Percentiles rank a stretch among this genome's conserved stretches.
Conservation (phyloP, 2,329 filamentous ascomycete species). For the Colletotrichum sp. region DNA sequence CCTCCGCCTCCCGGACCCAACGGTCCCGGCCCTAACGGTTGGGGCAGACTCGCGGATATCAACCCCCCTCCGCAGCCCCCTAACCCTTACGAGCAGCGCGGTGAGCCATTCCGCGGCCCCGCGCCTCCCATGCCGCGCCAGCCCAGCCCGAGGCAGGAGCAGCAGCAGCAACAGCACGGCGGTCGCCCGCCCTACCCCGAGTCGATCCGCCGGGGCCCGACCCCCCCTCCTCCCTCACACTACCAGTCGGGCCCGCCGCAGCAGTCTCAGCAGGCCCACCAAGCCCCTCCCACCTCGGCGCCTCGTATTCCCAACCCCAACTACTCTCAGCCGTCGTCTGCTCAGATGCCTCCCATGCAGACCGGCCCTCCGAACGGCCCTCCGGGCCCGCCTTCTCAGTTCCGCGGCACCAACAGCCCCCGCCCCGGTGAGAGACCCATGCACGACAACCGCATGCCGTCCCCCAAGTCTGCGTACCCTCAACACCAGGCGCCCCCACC, state of each 20-base stretch:
- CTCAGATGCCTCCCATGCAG: constrained; percentile 40
- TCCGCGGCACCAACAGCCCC: constrained; percentile 75
- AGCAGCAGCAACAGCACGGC: constrained; percentile 49
- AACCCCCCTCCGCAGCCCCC: constrained; percentile 76
- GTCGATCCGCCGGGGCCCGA: constrained; percentile 55
- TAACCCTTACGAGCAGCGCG: constrained; percentile 80
- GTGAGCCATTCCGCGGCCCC: constrained; percentile 73
- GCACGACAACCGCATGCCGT: constrained; percentile 85
- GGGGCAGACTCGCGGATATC: constrained; percentile 77
- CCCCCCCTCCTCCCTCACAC: constrained; percentile 56
- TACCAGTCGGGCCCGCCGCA: constrained; percentile 57
- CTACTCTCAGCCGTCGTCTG: constrained; percentile 55
- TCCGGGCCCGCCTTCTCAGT: constrained; percentile 68
- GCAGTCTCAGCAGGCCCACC: constrained; percentile 51
- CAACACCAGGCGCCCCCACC: constrained; percentile 67
- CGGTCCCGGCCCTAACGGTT: constrained; percentile 60
- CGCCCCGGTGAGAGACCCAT: constrained; percentile 84
- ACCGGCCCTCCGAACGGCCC: constrained; percentile 47
- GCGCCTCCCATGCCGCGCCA: constrained; percentile 72
- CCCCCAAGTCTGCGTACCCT: constrained; percentile 85
- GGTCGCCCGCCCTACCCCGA: constrained; percentile 17
- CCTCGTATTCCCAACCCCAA: constrained; percentile 66
- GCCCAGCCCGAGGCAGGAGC: constrained; percentile 78
- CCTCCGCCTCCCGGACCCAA: constrained; percentile 65
- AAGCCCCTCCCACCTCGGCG: constrained; percentile 36